phyloP scores from a whole-genome alignment of 768 basidiomycete genomes.

The Kockovaella imperatae region DNA sequence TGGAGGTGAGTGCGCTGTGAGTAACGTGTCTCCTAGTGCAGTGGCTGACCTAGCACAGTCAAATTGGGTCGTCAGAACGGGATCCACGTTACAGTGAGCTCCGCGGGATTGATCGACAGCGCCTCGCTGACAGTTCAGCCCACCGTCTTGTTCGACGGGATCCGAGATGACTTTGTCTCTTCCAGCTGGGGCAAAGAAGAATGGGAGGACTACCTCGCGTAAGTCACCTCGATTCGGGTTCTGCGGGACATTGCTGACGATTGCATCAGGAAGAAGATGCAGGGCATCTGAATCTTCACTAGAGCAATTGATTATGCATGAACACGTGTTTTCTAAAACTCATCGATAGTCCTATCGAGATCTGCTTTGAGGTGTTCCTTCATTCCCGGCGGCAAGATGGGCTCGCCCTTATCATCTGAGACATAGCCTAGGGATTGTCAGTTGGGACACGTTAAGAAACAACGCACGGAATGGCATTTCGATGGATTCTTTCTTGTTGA shows the following conservation, averaged over 20 bases:
- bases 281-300: too few relatives aligned
- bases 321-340: conserved; percentile 17
- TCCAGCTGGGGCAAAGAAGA: conserved; percentile 75
- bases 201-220: conserved; percentile 66
- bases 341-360: conserved; percentile 74
- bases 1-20: conserved; percentile 81
- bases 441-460: neutral
- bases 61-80: conserved; percentile 86
- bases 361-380: conserved; percentile 73
- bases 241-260: neutral
- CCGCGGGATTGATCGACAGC: conserved; percentile 50
- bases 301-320: neutral
- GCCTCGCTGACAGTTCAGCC: conserved; percentile 39
- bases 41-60: conserved; percentile 50
- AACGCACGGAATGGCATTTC: conserved; percentile 94
- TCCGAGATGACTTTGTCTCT: conserved; percentile 60
- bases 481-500: conserved; percentile 79
- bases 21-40: conserved; percentile 31
- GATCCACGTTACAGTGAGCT: conserved; percentile 87
- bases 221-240: conserved; percentile 6
- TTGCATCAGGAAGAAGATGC: too few relatives aligned
- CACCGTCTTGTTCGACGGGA: conserved; percentile 46
- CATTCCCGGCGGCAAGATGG: conserved; percentile 84
- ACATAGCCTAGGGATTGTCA: conserved; percentile 50
- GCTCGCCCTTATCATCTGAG: conserved; percentile 51